Evolutionary conservation across 805 yeast genomes (phyloP), one percentile per base, ranked within the genome.

Genomic region (Clavispora vitiphila): DNA sequence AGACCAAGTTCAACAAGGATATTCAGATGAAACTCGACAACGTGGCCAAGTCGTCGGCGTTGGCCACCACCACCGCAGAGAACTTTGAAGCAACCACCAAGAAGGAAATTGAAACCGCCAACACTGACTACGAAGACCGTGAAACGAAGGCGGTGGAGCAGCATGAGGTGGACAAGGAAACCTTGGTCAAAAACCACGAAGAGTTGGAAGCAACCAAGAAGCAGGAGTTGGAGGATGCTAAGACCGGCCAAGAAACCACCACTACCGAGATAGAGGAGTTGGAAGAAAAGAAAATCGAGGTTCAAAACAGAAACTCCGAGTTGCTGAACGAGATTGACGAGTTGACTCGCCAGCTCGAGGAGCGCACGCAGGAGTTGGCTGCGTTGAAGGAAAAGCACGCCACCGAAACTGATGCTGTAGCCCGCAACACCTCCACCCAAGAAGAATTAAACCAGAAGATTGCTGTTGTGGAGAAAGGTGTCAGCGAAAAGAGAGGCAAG

Each of bases 111-210:
- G 71, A 64, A 46, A 66, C 71, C 27, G 76, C 76, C 43, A 64
- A 60, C 31, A 57, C 56, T 15, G 77, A 74, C 34, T 74, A 61
- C 44, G 71, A 62, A 39, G 61, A 61, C n/a, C 69, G 75, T 34
- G 81, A 76, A 59, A 55, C 51, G 15, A 62, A 65, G 35, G 76
- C 79, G 6, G 71, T 70, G 34, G 75, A 60, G 36, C 62, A 68
- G 42, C 81, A 77, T 51, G 66, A 49, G 11, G 56, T 55, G 16
- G 73, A 74, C 52, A 72, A 71, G 54, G 74, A 68, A 39, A 63
- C 65, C 22, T 58, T 74, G 40, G 43, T 56, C 32, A 61, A 60
- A 47, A 72, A 68, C 47, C 75, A 74, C 43, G 74, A 63, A 35
- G 69, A 71, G 46, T 64, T 72, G 53, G 68, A 64, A 40, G 69